phyloP scores from a whole-genome alignment of 2,329 filamentous ascomycete species.

The Tympanopsis confertula region DNA sequence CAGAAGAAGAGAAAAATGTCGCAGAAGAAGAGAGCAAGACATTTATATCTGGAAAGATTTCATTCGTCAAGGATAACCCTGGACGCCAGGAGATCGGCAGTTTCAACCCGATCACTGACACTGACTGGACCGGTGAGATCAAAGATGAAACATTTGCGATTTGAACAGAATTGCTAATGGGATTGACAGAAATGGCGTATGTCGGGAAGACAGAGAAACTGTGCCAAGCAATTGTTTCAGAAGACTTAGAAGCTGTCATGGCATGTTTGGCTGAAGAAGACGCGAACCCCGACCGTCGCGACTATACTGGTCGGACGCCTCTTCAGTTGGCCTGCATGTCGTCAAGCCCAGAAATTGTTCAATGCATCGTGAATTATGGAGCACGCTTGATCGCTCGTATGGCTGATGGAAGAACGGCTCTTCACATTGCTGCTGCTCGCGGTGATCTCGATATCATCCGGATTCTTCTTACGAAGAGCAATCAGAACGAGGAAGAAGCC shows the following conservation, averaged over 20 bases:
- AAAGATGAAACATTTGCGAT: not conserved
- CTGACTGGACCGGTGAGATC: constrained; percentile 82
- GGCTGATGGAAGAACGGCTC: constrained; percentile 67
- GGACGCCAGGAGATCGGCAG: constrained; percentile 59
- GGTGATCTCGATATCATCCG: constrained; percentile 60
- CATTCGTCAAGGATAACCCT: constrained; percentile 70
- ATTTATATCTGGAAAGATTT: constrained; percentile 63
- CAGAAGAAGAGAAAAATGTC: constrained; percentile 59
- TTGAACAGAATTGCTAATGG: not conserved
- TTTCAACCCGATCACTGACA: constrained; percentile 71
- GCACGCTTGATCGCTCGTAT: constrained; percentile 64
- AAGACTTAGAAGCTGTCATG: constrained; percentile 57
- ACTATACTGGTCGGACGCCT: constrained; percentile 69
- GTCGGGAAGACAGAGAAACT: constrained; percentile 66
- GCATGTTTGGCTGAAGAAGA: constrained; percentile 60
- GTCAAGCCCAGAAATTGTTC: constrained; percentile 60
- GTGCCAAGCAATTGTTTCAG: constrained; percentile 71
- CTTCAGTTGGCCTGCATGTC: constrained; percentile 64
- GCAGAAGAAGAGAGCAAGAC: constrained; percentile 63
- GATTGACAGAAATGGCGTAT: constrained; percentile 35
- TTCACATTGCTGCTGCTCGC: constrained; percentile 69
- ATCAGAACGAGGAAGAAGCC: constrained; percentile 60
- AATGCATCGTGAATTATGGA: constrained; percentile 58
- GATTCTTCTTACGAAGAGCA: constrained; percentile 62
- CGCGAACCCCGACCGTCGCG: constrained; percentile 60